Conservation (phyloP, 1,139 yeast species). For the Candida freyschussii region DNA sequence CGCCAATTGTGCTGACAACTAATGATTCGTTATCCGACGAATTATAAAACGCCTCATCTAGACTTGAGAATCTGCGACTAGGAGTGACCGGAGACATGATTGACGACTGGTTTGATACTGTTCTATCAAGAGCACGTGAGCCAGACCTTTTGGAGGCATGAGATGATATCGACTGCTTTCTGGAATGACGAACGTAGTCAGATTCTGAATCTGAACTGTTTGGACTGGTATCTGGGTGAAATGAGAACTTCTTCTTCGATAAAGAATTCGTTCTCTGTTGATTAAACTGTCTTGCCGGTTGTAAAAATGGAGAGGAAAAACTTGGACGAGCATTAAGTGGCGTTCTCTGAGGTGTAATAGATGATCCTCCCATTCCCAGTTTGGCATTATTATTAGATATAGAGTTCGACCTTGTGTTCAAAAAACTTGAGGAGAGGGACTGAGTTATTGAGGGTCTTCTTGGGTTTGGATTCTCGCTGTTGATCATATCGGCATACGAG, state of each 20-base stretch:
- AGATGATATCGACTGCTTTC: slow-evolving; percentile 14
- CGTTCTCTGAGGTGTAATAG: slow-evolving; percentile 10
- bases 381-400: slow-evolving; percentile 7
- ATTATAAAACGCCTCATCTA: slow-evolving; percentile 13
- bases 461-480: slow-evolving; percentile 49
- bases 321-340: slow-evolving; percentile 4
- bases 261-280: slow-evolving; percentile 6
- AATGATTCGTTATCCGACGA: slow-evolving; percentile 21
- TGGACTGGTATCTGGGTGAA: slow-evolving; percentile 24
- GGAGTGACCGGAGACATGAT: slow-evolving; percentile 13
- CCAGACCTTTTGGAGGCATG: slow-evolving; percentile 1
- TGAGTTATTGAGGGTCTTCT: slow-evolving; percentile 53
- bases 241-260: slow-evolving; percentile 19
- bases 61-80: slow-evolving; percentile 13
- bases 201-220: slow-evolving; percentile 27
- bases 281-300: slow-evolving; percentile 8
- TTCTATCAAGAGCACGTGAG: slow-evolving; percentile 9
- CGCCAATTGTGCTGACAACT: slow-evolving; percentile 35
- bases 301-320: slow-evolving; percentile 10
- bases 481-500: slow-evolving; percentile 76
- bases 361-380: slow-evolving; percentile 7
- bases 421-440: slow-evolving; percentile 32
- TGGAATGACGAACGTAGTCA: slow-evolving; percentile 14
- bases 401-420: slow-evolving; percentile 25
- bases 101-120: slow-evolving; percentile 13